phyloP scores from a whole-genome alignment of 495 filamentous ascomycete genomes.

The Neurospora intermedia region DNA sequence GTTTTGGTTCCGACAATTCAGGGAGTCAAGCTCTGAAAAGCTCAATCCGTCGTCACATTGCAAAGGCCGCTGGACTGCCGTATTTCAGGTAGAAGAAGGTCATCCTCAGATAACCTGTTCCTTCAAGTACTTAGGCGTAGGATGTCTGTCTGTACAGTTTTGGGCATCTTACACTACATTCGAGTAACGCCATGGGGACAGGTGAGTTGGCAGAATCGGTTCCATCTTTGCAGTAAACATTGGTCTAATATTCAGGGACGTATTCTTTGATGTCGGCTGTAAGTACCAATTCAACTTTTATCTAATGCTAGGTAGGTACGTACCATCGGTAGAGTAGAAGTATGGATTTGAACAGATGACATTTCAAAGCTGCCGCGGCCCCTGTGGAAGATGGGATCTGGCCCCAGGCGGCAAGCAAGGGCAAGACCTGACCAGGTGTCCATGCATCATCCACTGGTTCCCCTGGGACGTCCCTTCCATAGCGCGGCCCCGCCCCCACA shows the following conservation, averaged over 20 bases:
- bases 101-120: neutral
- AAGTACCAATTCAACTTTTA: neutral
- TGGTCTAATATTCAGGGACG: neutral
- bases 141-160: neutral
- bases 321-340: neutral
- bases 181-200: neutral
- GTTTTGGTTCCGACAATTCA: neutral
- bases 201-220: neutral
- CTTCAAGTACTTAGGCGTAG: neutral
- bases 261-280: neutral
- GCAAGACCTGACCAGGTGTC: neutral
- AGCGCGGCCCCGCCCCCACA: neutral
- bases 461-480: neutral
- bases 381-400: neutral
- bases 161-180: neutral
- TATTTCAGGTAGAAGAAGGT: neutral
- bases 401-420: neutral
- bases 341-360: neutral
- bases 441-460: neutral
- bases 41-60: neutral
- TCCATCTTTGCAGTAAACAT: neutral
- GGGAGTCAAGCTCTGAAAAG: neutral
- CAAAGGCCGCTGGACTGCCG: neutral
- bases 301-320: too few species aligned
- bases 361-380: neutral